Conservation (phyloP, 257 asterid genomes). For the Fraxinus pennsylvanica region DNA sequence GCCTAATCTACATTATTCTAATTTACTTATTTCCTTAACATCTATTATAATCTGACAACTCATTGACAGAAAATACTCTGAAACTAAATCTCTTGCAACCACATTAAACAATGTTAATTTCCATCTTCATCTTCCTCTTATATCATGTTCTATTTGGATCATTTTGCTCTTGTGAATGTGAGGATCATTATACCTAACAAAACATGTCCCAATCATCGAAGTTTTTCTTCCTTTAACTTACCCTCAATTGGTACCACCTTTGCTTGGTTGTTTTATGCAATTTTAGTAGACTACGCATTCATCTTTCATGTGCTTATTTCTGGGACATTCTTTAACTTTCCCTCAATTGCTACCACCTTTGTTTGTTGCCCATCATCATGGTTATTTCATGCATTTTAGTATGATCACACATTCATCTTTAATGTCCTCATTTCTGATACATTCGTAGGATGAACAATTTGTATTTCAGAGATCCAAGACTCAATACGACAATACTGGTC, state of each 20-base stretch:
- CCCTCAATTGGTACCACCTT: background rate
- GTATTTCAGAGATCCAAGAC: background rate
- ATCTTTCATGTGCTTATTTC: background rate
- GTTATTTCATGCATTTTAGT: background rate
- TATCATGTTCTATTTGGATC: background rate
- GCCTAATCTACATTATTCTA: no score
- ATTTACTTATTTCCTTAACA: no score
- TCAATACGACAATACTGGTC: background rate
- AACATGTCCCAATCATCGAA: background rate
- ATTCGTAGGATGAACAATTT: background rate
- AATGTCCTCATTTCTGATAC: background rate
- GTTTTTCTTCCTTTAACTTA: background rate
- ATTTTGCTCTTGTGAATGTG: background rate
- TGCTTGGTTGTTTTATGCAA: background rate
- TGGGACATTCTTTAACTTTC: background rate
- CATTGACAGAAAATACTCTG: no score
- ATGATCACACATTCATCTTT: background rate
- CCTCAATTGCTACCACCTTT: background rate
- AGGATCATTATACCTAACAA: background rate
- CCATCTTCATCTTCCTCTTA: background rate
- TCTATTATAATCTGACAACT: no score
- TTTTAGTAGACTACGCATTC: background rate
- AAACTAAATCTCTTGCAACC: background rate
- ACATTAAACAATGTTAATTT: background rate
- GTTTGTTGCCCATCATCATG: background rate